These are phyloP conservation scores for Rhodotorula toruloides DNA, from an alignment of 768 basidiomycete species.

Conservation along the genomic window DNA sequence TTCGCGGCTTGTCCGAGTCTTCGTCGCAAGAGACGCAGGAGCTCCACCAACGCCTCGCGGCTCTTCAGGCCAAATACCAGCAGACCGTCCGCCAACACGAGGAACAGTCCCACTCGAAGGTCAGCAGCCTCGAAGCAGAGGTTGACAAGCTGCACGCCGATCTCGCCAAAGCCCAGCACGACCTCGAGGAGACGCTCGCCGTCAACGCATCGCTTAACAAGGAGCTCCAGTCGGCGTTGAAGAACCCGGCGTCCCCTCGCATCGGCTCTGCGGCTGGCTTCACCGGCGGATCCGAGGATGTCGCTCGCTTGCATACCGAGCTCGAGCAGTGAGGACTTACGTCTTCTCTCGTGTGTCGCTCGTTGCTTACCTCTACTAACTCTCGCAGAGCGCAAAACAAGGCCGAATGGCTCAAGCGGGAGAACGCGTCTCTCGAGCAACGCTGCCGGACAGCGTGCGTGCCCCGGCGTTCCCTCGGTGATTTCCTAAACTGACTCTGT, in stretches of 20 bases:
- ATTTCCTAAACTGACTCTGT: neutral
- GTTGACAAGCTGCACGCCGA: slow-evolving; percentile 69
- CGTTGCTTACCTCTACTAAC: too few relatives aligned
- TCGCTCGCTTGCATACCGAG: slow-evolving; percentile 34
- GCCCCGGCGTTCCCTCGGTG: neutral
- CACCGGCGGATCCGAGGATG: slow-evolving; percentile 1
- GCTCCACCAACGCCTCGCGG: slow-evolving; percentile 64
- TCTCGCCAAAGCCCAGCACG: slow-evolving; percentile 66
- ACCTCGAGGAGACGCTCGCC: slow-evolving; percentile 64
- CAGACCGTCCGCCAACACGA: slow-evolving; percentile 66
- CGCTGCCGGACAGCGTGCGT: slow-evolving; percentile 34
- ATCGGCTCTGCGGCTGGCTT: neutral
- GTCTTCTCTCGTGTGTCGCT: neutral
- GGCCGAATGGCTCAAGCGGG: slow-evolving; percentile 72
- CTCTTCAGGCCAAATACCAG: slow-evolving; percentile 69
- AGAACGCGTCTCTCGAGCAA: slow-evolving; percentile 57
- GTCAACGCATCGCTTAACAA: slow-evolving; percentile 42
- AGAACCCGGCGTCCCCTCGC: slow-evolving; percentile 21
- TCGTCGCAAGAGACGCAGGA: slow-evolving; percentile 30
- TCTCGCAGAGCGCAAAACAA: slow-evolving; percentile 30
- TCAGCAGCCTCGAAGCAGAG: slow-evolving; percentile 75
- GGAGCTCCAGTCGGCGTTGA: slow-evolving; percentile 30
- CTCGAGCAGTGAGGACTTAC: slow-evolving; percentile 27
- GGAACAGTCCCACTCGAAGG: slow-evolving; percentile 66
- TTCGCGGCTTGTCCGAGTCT: slow-evolving; percentile 14